These are phyloP conservation scores for Physcomitrellopsis africana DNA, from an alignment of 225 moss, liverwort and hornwort species.

Conservation along the genomic window DNA sequence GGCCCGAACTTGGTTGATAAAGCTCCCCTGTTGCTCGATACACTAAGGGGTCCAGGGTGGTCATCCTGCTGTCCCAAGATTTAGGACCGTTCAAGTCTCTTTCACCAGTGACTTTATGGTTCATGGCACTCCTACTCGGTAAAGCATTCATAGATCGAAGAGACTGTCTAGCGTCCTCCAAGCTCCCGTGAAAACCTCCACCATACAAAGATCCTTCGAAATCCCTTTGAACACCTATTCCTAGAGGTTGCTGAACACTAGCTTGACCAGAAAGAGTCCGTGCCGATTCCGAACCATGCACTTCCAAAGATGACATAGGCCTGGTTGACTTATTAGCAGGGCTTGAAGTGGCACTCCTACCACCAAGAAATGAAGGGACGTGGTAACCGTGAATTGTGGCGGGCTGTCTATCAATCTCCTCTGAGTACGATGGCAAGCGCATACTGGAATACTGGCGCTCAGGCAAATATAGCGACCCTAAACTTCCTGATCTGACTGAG, in stretches of 20 bases:
- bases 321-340: constrained; percentile 50
- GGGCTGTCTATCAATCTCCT: constrained; percentile 72
- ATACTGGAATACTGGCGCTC: constrained; percentile 83
- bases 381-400: constrained; percentile 88
- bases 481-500: constrained; percentile 35
- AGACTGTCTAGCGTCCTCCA: constrained; percentile 42
- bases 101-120: constrained; percentile 31
- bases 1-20: constrained; percentile 58
- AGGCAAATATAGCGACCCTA: constrained; percentile 34
- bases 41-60: constrained; percentile 58
- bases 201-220: constrained; percentile 40
- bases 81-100: constrained; percentile 43
- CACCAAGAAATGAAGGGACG: constrained; percentile 54
- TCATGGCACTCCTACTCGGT: constrained; percentile 26
- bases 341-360: constrained; percentile 46
- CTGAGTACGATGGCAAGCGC: constrained; percentile 59
- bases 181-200: constrained; percentile 35
- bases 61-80: constrained; percentile 42
- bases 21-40: constrained; percentile 88
- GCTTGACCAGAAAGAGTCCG: constrained; percentile 48
- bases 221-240: constrained; percentile 49
- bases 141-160: constrained; percentile 43
- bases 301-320: constrained; percentile 47
- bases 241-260: constrained; percentile 42
- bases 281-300: constrained; percentile 42